phyloP scores from a whole-genome alignment of 108 stramenopile genomes.

The Stephanodiscus minutulus region DNA sequence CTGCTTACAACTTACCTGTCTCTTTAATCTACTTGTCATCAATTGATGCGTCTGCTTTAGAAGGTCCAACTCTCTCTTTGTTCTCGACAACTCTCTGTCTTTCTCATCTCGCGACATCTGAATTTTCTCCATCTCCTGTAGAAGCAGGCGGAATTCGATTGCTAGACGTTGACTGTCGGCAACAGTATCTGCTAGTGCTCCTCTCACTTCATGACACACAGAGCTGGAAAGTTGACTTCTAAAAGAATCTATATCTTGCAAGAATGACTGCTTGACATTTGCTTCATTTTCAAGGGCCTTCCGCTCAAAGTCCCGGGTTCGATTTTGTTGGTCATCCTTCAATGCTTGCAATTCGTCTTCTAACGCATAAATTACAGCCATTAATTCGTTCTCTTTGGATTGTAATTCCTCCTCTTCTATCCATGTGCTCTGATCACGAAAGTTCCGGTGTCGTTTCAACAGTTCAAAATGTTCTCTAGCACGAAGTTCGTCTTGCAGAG shows the following conservation, averaged over 20 bases:
- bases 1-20: not conserved
- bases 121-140: conserved; percentile 28
- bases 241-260: conserved; percentile 15
- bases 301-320: conserved; percentile 13
- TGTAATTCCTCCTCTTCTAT: conserved; percentile 24
- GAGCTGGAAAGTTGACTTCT: conserved; percentile 14
- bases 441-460: not conserved
- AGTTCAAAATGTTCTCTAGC: conserved; percentile 1
- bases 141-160: conserved; percentile 14
- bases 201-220: conserved; percentile 22
- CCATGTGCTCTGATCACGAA: conserved; percentile 24
- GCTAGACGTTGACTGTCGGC: conserved; percentile 24
- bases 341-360: conserved; percentile 31
- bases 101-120: conserved; percentile 19
- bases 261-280: conserved; percentile 22
- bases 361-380: conserved; percentile 17
- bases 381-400: conserved; percentile 23
- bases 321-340: conserved; percentile 16
- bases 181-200: conserved; percentile 16
- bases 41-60: conserved; percentile 14
- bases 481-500: conserved; percentile 20
- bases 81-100: conserved; percentile 24
- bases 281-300: conserved; percentile 26
- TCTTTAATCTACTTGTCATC: conserved; percentile 4
- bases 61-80: conserved; percentile 22